Conservation (phyloP, 202 grass and related monocot species). For the Miscanthus sacchariflorus region DNA sequence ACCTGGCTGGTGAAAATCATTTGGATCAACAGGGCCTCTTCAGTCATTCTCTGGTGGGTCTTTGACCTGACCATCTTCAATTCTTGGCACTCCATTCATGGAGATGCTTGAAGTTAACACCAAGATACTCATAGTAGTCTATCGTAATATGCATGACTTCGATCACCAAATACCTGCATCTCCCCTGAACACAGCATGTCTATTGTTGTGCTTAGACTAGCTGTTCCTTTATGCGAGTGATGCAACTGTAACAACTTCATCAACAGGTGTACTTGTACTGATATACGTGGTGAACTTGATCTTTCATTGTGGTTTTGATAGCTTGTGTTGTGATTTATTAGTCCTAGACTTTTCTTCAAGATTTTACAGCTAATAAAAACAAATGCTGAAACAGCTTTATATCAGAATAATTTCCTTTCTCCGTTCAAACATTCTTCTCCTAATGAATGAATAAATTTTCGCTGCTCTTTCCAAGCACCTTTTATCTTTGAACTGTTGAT, state of each 20-base stretch:
- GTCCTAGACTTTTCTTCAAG: background rate
- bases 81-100: background rate
- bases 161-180: background rate
- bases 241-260: background rate
- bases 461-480: background rate
- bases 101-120: background rate
- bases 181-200: background rate
- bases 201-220: background rate
- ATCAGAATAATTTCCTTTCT: background rate
- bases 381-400: conserved; percentile 8
- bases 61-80: background rate
- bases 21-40: background rate
- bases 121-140: background rate
- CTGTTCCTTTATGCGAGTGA: conserved; percentile 3
- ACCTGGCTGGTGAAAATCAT: background rate
- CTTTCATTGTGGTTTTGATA: background rate
- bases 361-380: background rate
- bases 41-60: no score
- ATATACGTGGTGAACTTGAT: background rate
- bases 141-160: background rate
- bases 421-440: conserved; percentile 11
- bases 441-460: background rate
- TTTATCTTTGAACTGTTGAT: conserved; percentile 14
- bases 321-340: background rate
- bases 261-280: background rate